Evolutionary conservation across 108 stramenopile genomes (phyloP).

Genomic region (Nitzschia sp.): DNA sequence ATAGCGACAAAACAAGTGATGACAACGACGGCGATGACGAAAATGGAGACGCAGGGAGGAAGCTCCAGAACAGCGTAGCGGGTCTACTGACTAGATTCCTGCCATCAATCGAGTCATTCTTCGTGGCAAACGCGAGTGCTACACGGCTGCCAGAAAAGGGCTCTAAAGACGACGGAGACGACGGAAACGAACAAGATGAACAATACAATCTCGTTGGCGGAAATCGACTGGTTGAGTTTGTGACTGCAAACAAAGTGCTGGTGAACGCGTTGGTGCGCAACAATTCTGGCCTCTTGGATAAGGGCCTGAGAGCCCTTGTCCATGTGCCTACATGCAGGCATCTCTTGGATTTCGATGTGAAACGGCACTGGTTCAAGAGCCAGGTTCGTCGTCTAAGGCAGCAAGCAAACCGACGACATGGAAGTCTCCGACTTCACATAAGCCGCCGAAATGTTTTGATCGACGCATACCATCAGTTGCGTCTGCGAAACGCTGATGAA

Average conservation of each 20-base stretch:
- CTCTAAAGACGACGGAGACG: conserved; percentile 18
- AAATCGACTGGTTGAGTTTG: conserved; percentile 80
- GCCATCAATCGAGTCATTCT: conserved; percentile 94
- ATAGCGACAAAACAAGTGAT: conserved; percentile 53
- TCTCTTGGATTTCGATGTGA: conserved; percentile 95
- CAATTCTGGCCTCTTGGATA: conserved; percentile 87
- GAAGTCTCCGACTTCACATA: conserved; percentile 88
- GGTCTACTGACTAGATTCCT: conserved; percentile 90
- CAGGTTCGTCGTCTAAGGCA: conserved; percentile 84
- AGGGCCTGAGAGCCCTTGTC: conserved; percentile 84
- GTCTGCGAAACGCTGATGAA: conserved; percentile 92
- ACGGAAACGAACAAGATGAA: conserved; percentile 34
- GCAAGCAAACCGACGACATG: conserved; percentile 82
- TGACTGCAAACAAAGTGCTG: conserved; percentile 80
- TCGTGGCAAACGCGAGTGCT: conserved; percentile 83
- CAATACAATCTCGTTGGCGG: conserved; percentile 55
- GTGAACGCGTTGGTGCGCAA: conserved; percentile 91
- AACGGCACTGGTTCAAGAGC: conserved; percentile 87
- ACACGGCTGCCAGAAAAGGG: conserved; percentile 25
- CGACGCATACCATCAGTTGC: conserved; percentile 95
- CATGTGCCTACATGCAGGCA: conserved; percentile 80
- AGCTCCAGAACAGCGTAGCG: conserved; percentile 85
- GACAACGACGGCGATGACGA: conserved; percentile 40
- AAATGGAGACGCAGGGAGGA: conserved; percentile 47
- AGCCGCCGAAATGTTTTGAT: conserved; percentile 91